phyloP scores from a whole-genome alignment of 1,139 yeast genomes.

The Pichia cactophila region DNA sequence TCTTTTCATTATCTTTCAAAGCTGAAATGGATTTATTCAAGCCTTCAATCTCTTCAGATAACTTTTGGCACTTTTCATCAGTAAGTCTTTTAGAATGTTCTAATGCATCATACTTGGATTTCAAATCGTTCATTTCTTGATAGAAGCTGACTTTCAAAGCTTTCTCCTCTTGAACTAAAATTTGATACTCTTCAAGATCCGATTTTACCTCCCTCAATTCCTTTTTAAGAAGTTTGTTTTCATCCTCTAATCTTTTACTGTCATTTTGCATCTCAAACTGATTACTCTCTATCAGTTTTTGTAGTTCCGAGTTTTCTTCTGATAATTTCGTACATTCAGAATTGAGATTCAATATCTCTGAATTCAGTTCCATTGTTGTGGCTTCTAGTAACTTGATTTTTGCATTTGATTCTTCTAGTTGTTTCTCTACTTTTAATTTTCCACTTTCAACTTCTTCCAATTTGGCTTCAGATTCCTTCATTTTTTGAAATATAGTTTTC shows the following conservation, averaged over 20 bases:
- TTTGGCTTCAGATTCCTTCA: constrained; percentile 71
- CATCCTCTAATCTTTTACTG: constrained; percentile 16
- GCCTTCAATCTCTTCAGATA: constrained; percentile 12
- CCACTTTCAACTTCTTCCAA: constrained; percentile 44
- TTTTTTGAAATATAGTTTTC: constrained; percentile 66
- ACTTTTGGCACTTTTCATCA: constrained; percentile 9
- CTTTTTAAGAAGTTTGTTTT: constrained; percentile 27
- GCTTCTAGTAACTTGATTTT: constrained; percentile 28
- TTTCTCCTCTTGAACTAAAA: constrained; percentile 41
- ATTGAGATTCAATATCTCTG: constrained; percentile 50
- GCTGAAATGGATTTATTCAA: constrained; percentile 21
- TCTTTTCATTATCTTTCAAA: constrained; percentile 24
- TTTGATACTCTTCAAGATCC: constrained; percentile 40
- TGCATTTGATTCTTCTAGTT: constrained; percentile 7
- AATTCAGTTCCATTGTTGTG: constrained; percentile 33
- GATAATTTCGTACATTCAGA: constrained; percentile 61
- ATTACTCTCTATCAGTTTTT: constrained; percentile 37
- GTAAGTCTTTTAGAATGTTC: background rate
- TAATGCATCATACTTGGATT: constrained; percentile 21
- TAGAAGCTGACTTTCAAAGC: constrained; percentile 37
- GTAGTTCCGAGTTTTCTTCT: constrained; percentile 38
- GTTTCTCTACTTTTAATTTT: constrained; percentile 14
- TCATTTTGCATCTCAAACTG: constrained; percentile 19
- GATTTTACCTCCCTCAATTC: constrained; percentile 35
- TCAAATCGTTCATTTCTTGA: constrained; percentile 41